A percentile compares a stretch with the other conserved stretches of the same genome.
phyloP scores from a whole-genome alignment of 345 rosid species.

The Capsella bursapastoris region DNA sequence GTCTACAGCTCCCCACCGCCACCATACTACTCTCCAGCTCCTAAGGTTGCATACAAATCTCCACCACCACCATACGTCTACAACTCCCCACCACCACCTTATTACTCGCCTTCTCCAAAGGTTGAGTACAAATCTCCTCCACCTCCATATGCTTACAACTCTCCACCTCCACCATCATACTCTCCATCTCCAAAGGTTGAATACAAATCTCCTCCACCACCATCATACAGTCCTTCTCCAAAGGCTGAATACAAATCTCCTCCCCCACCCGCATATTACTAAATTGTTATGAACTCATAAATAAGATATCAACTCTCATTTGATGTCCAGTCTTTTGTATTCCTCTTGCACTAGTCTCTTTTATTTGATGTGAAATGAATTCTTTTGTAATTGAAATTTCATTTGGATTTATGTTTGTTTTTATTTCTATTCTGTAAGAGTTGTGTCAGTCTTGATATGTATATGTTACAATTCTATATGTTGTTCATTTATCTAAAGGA shows the following conservation, averaged over 20 bases:
- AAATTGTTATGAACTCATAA: not conserved
- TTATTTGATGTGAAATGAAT: not conserved
- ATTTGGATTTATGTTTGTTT: slow-evolving; percentile 6
- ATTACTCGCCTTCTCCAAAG: slow-evolving; percentile 5
- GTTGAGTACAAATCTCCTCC: not conserved
- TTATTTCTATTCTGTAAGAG: not conserved
- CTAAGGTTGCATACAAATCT: slow-evolving; percentile 6
- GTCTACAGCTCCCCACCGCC: not conserved
- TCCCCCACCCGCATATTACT: slow-evolving; percentile 8
- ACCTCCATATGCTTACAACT: not conserved
- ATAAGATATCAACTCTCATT: not conserved
- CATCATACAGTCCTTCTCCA: not conserved
- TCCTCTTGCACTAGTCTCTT: not conserved
- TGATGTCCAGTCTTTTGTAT: not conserved
- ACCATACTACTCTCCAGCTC: not conserved
- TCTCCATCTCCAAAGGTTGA: slow-evolving; percentile 6
- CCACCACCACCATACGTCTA: not conserved
- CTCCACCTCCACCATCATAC: slow-evolving; percentile 6
- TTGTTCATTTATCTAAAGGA: not conserved
- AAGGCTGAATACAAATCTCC: slow-evolving; percentile 11
- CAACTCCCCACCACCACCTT: not conserved
- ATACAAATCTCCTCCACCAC: slow-evolving; percentile 2
- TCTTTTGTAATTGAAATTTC: slow-evolving; percentile 24
- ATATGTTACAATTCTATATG: slow-evolving; percentile 11
- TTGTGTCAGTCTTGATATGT: not conserved